Evolutionary conservation across 345 rosid species (phyloP), one percentile per base, ranked within the genome.

Genomic region (Combretum micranthum): DNA sequence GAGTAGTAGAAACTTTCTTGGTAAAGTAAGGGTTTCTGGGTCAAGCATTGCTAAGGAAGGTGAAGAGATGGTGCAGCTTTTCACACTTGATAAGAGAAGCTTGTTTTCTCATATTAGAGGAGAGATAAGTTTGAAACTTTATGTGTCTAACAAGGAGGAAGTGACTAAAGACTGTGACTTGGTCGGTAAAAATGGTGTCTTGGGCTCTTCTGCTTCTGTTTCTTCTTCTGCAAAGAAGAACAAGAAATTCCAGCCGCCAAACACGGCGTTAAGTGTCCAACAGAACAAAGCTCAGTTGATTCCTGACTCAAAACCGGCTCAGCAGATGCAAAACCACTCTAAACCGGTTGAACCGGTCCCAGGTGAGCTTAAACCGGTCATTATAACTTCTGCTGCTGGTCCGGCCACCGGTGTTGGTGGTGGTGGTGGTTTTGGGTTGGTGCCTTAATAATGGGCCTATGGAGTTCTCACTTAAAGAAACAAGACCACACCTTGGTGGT

Each of bases 401-500:
- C 79, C 77, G 2, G 59, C 66, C 21, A 60, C 51, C 14, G 63
- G 50, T 1, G 66, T 65, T 0, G 55, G 52, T 3, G 12, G 47
- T 39, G 68, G 59, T 23, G 72, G 66, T 2, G 48, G 44, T 0
- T 69, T 65, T 0, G 70, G 69, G 67, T n/a, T 7, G 55, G 48
- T 80, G 55, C 62, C 18, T 71, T 15, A 74, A 72, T 42, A 19
- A 50, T 56, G 74, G 68, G 25, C 63, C 75, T n/a, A 61, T 42
- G 50, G 87, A 83, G 73, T 86, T 75, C 61, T 76, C 78, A 4
- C 81, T 86, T 0, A 86, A 86, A 58, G 94, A 81, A 71, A 86
- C 90, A 16, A 83, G 71, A 43, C 87, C 94, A 7, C 72, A 72
- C 64, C 90, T 86, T 7, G 85, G 90, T n/a, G 89, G 85, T 16